Evolutionary conservation across 2,329 filamentous ascomycete genomes (phyloP).

Genomic region (Lachnellula arida): DNA sequence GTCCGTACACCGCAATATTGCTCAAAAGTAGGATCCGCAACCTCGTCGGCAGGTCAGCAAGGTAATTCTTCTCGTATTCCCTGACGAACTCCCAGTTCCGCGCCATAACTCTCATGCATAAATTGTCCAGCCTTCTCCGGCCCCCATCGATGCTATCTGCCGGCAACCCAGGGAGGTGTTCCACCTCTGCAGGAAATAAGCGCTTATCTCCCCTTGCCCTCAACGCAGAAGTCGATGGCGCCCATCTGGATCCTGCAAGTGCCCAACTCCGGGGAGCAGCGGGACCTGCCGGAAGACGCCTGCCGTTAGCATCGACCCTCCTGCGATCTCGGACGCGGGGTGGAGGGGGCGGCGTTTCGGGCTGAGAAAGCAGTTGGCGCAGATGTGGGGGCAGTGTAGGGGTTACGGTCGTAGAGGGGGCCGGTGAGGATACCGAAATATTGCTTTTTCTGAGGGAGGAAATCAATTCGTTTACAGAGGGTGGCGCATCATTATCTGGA

Average conservation of each 20-base stretch:
- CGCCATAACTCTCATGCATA: conserved; percentile 46
- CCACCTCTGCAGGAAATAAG: conserved; percentile 26
- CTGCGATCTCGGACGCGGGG: conserved; percentile 38
- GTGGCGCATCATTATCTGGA: conserved; percentile 29
- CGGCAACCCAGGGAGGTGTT: conserved; percentile 38
- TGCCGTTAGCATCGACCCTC: conserved; percentile 44
- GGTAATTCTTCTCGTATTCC: conserved; percentile 51
- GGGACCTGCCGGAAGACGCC: conserved; percentile 52
- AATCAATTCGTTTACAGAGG: conserved; percentile 56
- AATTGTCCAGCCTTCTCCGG: conserved; percentile 40
- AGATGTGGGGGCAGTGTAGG: conserved; percentile 54
- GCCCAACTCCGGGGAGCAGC: conserved; percentile 55
- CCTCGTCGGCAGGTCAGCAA: conserved; percentile 51
- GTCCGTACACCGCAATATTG: conserved; percentile 42
- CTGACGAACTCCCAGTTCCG: conserved; percentile 51
- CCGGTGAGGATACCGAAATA: conserved; percentile 22
- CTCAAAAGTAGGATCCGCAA: conserved; percentile 49
- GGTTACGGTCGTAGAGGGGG: conserved; percentile 10
- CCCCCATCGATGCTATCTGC: conserved; percentile 2
- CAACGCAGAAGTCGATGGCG: conserved; percentile 9
- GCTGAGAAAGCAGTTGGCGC: conserved; percentile 54
- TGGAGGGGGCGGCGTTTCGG: conserved; percentile 49
- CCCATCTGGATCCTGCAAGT: conserved; percentile 33
- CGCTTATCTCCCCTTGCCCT: conserved; percentile 17
- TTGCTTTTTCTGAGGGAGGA: conserved; percentile 49